Percentiles rank a stretch among this genome's conserved stretches.
Conservation (phyloP, 2,329 filamentous ascomycete species). For the Penicillium sp. region DNA sequence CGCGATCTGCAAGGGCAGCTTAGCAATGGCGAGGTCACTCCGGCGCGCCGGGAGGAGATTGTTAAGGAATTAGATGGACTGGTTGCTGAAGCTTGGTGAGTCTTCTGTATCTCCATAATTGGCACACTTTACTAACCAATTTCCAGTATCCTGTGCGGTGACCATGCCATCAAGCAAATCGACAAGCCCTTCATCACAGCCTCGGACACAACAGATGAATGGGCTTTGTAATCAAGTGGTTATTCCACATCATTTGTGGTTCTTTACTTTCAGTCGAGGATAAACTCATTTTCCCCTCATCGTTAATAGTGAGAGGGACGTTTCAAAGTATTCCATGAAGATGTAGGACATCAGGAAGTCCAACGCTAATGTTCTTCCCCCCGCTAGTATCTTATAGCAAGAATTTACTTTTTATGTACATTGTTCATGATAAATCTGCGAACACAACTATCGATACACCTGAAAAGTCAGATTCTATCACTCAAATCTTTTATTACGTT, state of each 20-base stretch:
- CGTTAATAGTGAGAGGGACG: too few species aligned
- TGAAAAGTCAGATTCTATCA: background rate
- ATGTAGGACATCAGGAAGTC: too few species aligned
- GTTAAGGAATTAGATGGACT: slow-evolving; percentile 88
- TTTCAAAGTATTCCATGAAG: too few species aligned
- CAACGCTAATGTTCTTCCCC: too few species aligned
- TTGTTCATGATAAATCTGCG: background rate
- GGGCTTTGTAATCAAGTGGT: slow-evolving; percentile 59
- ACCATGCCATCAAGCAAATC: slow-evolving; percentile 89
- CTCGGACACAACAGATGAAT: slow-evolving; percentile 74
- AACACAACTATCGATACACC: background rate
- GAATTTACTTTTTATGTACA: slow-evolving; percentile 9
- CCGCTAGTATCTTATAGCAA: too few species aligned
- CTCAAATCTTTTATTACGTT: background rate
- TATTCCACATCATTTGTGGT: background rate
- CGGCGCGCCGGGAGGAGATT: slow-evolving; percentile 73
- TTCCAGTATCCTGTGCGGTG: slow-evolving; percentile 82
- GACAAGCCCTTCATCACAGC: slow-evolving; percentile 84
- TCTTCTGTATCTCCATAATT: slow-evolving; percentile 14
- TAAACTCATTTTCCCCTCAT: background rate
- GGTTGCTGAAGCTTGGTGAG: slow-evolving; percentile 83
- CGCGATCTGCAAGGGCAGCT: slow-evolving; percentile 82
- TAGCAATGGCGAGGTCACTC: slow-evolving; percentile 68
- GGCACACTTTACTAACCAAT: slow-evolving; percentile 19
- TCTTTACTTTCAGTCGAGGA: background rate